Evolutionary conservation across 805 yeast genomes (phyloP), one percentile per base, ranked within the genome.

Genomic region (Pichia ethanolica): DNA sequence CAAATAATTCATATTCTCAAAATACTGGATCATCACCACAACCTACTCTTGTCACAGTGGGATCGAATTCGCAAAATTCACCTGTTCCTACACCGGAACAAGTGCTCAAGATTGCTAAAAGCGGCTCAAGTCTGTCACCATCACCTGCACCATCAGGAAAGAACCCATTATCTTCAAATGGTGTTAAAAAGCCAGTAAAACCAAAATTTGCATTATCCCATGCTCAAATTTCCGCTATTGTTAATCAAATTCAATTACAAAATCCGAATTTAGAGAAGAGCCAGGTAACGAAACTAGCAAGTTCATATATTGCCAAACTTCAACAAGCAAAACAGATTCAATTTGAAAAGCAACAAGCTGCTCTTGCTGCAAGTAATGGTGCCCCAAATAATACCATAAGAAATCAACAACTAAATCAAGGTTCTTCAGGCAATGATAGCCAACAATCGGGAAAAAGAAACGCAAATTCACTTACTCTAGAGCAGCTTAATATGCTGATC

Each of bases 201-300:
- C 49, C 63, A 5, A 58, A 63, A 27, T 57, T 66, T 37, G 57
- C 55, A 34, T 76, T 80, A 62, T 75, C 81, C 0, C 79, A 82
- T 12, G 77, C 81, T 1, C 87, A 82, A 56, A 84, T 82, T 5
- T 74, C 85, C 9, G 82, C 85, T 1, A 74, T 82, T 39, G 77
- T 82, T 50, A 78, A 72, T 55, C 79, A 82, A 42, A 82, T 82
- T 47, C 86, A 82, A 59, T 66, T 74, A n/a, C 81, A 81, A 56
- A 77, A 82, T 60, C 89, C 89, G 1, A 75, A 72, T 34, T 66
- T 81, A 59, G 70, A 79, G 10, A 80, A 80, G 52, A 83, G 78
- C 49, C 84, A 82, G 57, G 86, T 82, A 1, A 79, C 84, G 3
- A 75, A 78, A 50, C 69, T 82, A 49, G 87, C 88, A 3, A 84